These are phyloP conservation scores for Tetragonia tetragonoides DNA, from an alignment of 148 eudicot species.

Conservation along the genomic window DNA sequence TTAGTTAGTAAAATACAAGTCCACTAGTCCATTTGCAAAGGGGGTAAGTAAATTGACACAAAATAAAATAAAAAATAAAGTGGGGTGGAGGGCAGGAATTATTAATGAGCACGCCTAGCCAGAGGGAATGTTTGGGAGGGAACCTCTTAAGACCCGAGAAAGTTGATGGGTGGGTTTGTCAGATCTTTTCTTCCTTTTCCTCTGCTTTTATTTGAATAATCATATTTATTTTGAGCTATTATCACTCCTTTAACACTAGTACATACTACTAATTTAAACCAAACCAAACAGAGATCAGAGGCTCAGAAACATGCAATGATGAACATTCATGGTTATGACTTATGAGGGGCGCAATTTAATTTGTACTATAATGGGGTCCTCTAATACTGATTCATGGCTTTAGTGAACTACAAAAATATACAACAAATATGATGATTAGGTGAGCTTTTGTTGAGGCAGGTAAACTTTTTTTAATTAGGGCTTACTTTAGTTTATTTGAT, in stretches of 20 bases:
- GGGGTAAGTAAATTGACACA: constrained; percentile 14
- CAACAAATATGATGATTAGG: constrained; percentile 30
- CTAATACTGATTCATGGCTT: background rate
- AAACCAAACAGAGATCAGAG: background rate
- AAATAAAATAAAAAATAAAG: background rate
- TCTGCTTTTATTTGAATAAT: constrained; percentile 13
- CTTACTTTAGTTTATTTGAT: constrained; percentile 1
- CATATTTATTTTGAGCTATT: background rate
- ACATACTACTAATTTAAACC: background rate
- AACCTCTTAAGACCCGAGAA: constrained; percentile 21
- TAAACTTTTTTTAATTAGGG: constrained; percentile 13
- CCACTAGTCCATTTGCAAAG: background rate
- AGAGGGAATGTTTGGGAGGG: constrained; percentile 35
- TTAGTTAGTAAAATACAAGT: background rate
- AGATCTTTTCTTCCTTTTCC: constrained; percentile 1
- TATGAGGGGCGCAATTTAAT: background rate
- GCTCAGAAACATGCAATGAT: constrained; percentile 24
- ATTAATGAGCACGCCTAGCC: constrained; percentile 36
- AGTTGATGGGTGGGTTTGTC: constrained; percentile 15
- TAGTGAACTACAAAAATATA: background rate
- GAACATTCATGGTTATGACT: constrained; percentile 23
- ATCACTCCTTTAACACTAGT: background rate
- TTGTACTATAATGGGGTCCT: constrained; percentile 13
- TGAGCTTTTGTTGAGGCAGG: constrained; percentile 43
- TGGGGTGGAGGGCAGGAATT: constrained; percentile 27